Conservation (phyloP, 352 stramenopile species). For the Aphanomyces stellatus region DNA sequence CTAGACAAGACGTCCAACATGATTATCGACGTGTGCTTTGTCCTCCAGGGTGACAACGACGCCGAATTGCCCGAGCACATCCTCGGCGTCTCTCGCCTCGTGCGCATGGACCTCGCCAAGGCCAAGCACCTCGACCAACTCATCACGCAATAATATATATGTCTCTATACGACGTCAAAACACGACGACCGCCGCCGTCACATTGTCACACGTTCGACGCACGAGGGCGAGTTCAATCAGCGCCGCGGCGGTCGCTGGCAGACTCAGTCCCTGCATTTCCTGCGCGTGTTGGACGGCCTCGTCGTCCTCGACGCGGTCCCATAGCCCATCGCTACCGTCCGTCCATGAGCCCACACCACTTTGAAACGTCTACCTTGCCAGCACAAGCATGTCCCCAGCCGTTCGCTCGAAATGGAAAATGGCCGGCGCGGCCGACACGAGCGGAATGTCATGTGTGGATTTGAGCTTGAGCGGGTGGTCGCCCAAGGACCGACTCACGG, state of each 20-base stretch:
- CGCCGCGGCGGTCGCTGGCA: constrained; percentile 48
- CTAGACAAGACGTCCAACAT: constrained; percentile 32
- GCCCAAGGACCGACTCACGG: constrained; percentile 66
- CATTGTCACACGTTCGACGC: constrained; percentile 76
- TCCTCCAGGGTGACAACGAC: constrained; percentile 79
- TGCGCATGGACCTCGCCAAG: constrained; percentile 55
- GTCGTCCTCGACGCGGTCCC: constrained; percentile 65
- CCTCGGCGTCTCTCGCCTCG: constrained; percentile 72
- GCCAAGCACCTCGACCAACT: constrained; percentile 35
- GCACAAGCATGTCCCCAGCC: constrained; percentile 37
- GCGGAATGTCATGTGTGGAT: constrained; percentile 43
- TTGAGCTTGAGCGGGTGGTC: constrained; percentile 71
- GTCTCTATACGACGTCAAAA: too few relatives aligned
- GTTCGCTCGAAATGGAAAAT: constrained; percentile 50
- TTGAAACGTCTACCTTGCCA: constrained; percentile 29
- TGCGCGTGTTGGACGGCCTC: too few relatives aligned
- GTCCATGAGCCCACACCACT: neutral
- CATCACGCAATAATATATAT: neutral
- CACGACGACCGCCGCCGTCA: constrained; percentile 65
- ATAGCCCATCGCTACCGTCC: constrained; percentile 43
- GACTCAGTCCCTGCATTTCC: too few relatives aligned
- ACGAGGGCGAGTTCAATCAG: constrained; percentile 56
- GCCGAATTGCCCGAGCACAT: constrained; percentile 82
- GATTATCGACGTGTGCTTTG: constrained; percentile 82
- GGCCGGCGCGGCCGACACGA: constrained; percentile 57